Percentiles rank a stretch among this genome's conserved stretches.
These are phyloP conservation scores for Capronia americana DNA, from an alignment of 2,329 filamentous ascomycete species.

Conservation along the genomic window DNA sequence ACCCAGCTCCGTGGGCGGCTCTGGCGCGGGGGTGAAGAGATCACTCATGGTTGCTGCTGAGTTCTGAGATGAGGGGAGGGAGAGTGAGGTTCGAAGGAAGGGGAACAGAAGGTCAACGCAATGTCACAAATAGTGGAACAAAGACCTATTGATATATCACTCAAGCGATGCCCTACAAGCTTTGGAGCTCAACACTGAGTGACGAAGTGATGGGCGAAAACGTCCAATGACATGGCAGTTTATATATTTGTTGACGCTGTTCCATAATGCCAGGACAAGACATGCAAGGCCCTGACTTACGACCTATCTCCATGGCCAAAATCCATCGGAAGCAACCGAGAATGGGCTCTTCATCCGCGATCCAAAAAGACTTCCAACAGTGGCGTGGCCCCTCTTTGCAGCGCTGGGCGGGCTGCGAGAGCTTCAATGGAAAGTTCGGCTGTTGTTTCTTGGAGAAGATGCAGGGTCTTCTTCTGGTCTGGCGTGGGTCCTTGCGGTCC, in stretches of 20 bases:
- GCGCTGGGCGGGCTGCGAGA: no score
- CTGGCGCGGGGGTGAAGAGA: conserved; percentile 51
- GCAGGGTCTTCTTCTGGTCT: background rate
- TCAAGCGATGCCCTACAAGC: background rate
- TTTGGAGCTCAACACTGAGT: background rate
- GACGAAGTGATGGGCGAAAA: background rate
- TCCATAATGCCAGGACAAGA: background rate
- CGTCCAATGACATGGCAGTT: background rate
- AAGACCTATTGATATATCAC: background rate
- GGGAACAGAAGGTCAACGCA: background rate
- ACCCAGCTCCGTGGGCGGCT: conserved; percentile 66
- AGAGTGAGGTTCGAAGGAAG: conserved; percentile 1
- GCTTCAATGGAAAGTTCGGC: background rate
- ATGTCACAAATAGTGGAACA: background rate
- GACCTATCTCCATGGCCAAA: background rate
- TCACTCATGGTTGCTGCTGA: conserved; percentile 8
- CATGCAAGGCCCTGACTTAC: background rate
- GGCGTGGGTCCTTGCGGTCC: no score
- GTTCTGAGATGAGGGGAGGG: background rate
- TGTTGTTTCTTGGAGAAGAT: background rate
- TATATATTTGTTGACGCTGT: background rate
- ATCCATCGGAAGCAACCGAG: background rate
- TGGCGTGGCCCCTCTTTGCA: background rate
- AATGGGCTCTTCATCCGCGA: background rate
- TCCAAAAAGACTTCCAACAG: background rate